Evolutionary conservation across 306 rosid genomes (phyloP).

Genomic region (Crataegus laevigata): DNA sequence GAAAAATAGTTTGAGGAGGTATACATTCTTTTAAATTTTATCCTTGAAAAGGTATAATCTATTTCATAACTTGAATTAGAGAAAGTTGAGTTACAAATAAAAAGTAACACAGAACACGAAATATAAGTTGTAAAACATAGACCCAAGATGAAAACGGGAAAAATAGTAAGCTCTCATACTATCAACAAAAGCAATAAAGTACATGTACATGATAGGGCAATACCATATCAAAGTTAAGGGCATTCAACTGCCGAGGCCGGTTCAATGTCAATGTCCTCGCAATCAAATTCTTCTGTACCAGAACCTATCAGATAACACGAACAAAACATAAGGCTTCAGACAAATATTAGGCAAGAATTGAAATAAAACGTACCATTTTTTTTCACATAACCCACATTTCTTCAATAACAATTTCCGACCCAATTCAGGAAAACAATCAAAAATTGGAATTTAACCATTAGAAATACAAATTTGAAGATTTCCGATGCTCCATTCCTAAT

Average conservation of each 20-base stretch:
- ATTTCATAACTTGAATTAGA: not conserved
- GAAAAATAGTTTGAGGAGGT: too few relatives aligned
- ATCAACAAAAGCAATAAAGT: not conserved
- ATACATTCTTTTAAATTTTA: not conserved
- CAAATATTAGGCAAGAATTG: not conserved
- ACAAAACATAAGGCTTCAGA: not conserved
- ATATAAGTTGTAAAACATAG: not conserved
- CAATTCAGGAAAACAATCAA: not conserved
- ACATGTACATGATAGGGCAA: not conserved
- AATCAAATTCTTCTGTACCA: slow-evolving; percentile 43
- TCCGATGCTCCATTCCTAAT: not conserved
- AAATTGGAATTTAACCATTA: not conserved
- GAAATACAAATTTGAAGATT: not conserved
- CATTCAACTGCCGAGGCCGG: slow-evolving; percentile 75
- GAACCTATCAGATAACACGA: slow-evolving; percentile 31
- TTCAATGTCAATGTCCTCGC: slow-evolving; percentile 55
- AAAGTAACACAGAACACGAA: not conserved
- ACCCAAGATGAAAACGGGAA: not conserved
- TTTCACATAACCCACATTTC: not conserved
- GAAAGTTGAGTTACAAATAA: not conserved
- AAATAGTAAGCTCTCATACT: not conserved
- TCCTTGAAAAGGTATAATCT: not conserved
- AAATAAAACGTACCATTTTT: not conserved
- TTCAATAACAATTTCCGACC: not conserved
- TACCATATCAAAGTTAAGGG: slow-evolving; percentile 69